phyloP scores from a whole-genome alignment of 73 alveolate genomes.

The Stentor coeruleus region DNA sequence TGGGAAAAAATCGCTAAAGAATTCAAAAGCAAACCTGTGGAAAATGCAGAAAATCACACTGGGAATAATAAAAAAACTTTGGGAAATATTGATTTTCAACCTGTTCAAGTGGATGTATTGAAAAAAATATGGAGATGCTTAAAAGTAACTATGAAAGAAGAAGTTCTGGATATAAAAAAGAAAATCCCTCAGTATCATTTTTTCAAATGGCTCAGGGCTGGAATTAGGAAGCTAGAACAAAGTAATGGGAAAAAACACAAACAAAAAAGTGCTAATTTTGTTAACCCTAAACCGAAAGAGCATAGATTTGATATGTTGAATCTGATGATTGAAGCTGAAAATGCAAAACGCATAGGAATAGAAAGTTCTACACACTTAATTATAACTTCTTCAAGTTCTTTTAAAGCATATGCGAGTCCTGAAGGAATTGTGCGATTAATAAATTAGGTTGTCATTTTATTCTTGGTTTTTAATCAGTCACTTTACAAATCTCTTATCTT shows the following conservation, averaged over 20 bases:
- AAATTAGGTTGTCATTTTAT: no score
- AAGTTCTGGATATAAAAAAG: background rate
- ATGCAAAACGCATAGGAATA: background rate
- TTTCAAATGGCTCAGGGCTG: constrained; percentile 25
- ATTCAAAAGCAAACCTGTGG: constrained; percentile 18
- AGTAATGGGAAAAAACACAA: constrained; percentile 12
- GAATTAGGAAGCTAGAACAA: background rate
- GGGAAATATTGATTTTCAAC: no score
- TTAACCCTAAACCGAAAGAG: background rate
- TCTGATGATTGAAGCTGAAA: constrained; percentile 24
- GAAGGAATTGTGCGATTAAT: no score
- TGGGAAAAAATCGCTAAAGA: constrained; percentile 22
- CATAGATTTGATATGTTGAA: background rate
- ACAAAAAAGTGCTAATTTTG: background rate
- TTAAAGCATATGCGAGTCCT: background rate
- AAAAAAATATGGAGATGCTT: constrained; percentile 17
- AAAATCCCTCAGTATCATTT: constrained; percentile 8
- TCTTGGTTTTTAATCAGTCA: no score
- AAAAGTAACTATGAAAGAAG: constrained; percentile 12
- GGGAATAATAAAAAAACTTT: no score
- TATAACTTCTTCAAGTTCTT: background rate
- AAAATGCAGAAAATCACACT: no score
- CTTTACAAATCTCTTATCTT: no score
- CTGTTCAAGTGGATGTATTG: background rate
- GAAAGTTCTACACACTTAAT: background rate